Conservation (phyloP, 805 yeast species). For the Spencermartinsiella europaea region DNA sequence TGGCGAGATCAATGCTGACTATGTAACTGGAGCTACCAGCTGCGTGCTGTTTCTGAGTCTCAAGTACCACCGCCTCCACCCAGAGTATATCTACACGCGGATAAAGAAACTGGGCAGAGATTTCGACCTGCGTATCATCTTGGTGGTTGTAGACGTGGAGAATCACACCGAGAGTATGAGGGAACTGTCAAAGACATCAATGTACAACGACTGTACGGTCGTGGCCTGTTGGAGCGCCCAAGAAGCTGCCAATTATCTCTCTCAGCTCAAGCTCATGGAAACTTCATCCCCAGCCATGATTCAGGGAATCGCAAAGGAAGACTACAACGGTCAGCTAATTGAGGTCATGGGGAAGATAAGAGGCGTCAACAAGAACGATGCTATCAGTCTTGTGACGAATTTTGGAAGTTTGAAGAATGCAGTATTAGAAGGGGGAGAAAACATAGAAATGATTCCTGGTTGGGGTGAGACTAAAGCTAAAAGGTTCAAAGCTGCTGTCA, state of each 20-base stretch:
- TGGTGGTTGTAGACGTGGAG: slow-evolving; percentile 37
- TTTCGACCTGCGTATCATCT: slow-evolving; percentile 25
- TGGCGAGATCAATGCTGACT: slow-evolving; percentile 34
- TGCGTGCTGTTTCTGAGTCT: slow-evolving; percentile 35
- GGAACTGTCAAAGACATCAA: slow-evolving; percentile 31
- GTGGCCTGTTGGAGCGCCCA: slow-evolving; percentile 33
- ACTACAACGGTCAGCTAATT: slow-evolving; percentile 31
- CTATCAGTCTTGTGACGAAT: slow-evolving; percentile 27
- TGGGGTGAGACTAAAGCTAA: slow-evolving; percentile 26
- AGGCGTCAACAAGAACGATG: slow-evolving; percentile 37
- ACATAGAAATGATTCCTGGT: slow-evolving; percentile 19
- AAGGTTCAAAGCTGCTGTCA: slow-evolving; percentile 18
- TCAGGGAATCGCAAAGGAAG: slow-evolving; percentile 28
- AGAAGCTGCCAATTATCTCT: slow-evolving; percentile 36
- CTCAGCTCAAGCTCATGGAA: slow-evolving; percentile 30
- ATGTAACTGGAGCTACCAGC: slow-evolving; percentile 29
- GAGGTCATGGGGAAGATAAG: slow-evolving; percentile 32
- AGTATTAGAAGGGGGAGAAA: slow-evolving; percentile 14
- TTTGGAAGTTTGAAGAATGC: slow-evolving; percentile 29
- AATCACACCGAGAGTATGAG: slow-evolving; percentile 32
- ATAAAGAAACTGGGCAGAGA: slow-evolving; percentile 31
- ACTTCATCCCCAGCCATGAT: slow-evolving; percentile 29
- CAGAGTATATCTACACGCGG: slow-evolving; percentile 38
- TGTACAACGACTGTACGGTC: slow-evolving; percentile 30
- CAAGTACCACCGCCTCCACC: slow-evolving; percentile 34